Percentiles rank a stretch among this genome's conserved stretches.
Evolutionary conservation across 306 rosid species (phyloP).

Genomic region (Psophocarpus tetragonolobus): DNA sequence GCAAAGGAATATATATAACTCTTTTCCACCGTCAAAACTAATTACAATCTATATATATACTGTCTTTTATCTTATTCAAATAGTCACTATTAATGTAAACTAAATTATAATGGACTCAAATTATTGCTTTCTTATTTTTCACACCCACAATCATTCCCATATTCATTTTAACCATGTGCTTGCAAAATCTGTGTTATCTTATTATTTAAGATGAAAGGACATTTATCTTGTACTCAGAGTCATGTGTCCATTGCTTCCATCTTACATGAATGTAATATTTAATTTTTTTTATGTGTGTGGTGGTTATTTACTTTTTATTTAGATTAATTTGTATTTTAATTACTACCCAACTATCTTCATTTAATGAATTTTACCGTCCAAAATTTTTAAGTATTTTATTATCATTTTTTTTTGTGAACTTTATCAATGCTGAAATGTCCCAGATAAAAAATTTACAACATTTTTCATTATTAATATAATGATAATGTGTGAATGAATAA

Average conservation of each 20-base stretch:
- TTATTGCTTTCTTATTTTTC: background rate
- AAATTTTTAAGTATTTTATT: too few species aligned
- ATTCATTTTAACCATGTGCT: background rate
- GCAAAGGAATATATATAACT: background rate
- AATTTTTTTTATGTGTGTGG: background rate
- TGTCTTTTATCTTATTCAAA: background rate
- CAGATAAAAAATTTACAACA: too few species aligned
- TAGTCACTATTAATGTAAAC: background rate
- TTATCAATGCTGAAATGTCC: too few species aligned
- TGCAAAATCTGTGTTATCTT: background rate
- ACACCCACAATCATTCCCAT: background rate
- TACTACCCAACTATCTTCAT: too few species aligned
- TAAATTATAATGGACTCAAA: background rate
- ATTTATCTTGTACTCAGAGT: background rate
- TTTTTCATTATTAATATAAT: too few species aligned
- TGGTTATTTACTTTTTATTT: background rate
- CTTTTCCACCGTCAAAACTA: background rate
- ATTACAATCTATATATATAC: background rate
- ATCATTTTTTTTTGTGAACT: too few species aligned
- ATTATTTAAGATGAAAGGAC: background rate
- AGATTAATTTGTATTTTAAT: too few species aligned
- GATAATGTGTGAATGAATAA: too few species aligned
- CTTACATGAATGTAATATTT: background rate
- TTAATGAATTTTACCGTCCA: too few species aligned
- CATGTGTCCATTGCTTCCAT: background rate